Base-by-base conservation (phyloP, 2,329 filamentous ascomycete genomes). In the Periconia sp. region DNA sequence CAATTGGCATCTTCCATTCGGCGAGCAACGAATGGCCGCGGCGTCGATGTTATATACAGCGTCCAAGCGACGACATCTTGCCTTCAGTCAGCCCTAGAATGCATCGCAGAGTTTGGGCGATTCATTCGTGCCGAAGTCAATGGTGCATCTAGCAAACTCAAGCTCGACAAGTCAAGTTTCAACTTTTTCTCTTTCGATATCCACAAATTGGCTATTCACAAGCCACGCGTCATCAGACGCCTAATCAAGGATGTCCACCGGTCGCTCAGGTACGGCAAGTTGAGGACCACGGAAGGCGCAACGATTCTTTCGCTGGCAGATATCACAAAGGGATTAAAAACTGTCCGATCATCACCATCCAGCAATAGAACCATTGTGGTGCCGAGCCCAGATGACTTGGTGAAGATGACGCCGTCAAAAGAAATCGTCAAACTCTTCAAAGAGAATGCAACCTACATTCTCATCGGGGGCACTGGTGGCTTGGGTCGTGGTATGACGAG, bases 81-180 rank as follows among this genome's bases (percentile, higher is more conserved):
- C 5, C 61, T 59, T 2, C 58, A 68, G 19, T 19, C 74, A 0
- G 77, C 75, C 0, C 82, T 76, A 77, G 55, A 70, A 9, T 80
- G 77, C 44, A 64, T 82, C 2, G 77, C 79, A 1, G 41, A 58
- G 10, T 68, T 65, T 35, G 68, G 67, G 15, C 53, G 59, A 8
- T 56, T 66, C 18, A 47, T 65, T 27, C 23, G 23, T 27, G 23
- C 23, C 15, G 15, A 37, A 14, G 27, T 45, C 43, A 50, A 54
- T 17, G 30, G 52, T 19, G 48, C 44, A 13, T 30, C 47, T 15
- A 46, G 35, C 20, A 20, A 50, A 37, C 43, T 54, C 17, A 33
- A 18, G 14, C 40, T 51, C 14, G 49, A 44, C 31, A 27, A 19
- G 23, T 59, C 54, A 15, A 63, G 61, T 40, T 52, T 54, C 10